Conservation (phyloP, 2,329 filamentous ascomycete species). For the Xylaria sp. region DNA sequence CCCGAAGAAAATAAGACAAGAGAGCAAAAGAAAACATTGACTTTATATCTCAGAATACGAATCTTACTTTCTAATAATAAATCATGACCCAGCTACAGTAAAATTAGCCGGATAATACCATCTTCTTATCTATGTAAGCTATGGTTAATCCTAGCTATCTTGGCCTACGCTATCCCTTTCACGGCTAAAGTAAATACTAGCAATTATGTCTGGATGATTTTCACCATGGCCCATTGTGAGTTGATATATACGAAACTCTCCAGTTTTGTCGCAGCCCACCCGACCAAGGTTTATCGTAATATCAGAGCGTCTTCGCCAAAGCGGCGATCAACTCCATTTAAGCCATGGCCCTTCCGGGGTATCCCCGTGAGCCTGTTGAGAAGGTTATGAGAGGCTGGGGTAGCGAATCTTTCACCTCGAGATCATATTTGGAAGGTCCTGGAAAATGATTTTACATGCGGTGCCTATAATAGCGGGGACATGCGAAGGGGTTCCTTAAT, state of each 20-base stretch:
- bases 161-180: too few relatives aligned
- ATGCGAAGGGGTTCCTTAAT: constrained; percentile 39
- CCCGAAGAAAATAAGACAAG: not conserved
- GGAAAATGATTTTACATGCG: constrained; percentile 18
- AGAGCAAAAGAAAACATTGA: not conserved
- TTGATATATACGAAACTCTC: constrained; percentile 36
- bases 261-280: constrained; percentile 21
- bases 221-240: constrained; percentile 34
- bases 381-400: constrained; percentile 28
- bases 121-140: not conserved
- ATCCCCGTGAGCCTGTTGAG: constrained; percentile 25
- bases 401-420: constrained; percentile 6
- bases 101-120: not conserved
- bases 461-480: constrained; percentile 36
- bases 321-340: constrained; percentile 28
- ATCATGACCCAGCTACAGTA: not conserved
- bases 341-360: constrained; percentile 29
- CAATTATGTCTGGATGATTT: too few relatives aligned
- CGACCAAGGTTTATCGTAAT: constrained; percentile 30
- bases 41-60: not conserved
- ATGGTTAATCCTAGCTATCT: not conserved
- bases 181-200: too few relatives aligned
- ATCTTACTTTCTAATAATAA: not conserved
- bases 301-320: constrained; percentile 30
- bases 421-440: constrained; percentile 18